These are phyloP conservation scores for Exophiala mesophila DNA, from an alignment of 2,329 filamentous ascomycete genomes.

Conservation along the genomic window DNA sequence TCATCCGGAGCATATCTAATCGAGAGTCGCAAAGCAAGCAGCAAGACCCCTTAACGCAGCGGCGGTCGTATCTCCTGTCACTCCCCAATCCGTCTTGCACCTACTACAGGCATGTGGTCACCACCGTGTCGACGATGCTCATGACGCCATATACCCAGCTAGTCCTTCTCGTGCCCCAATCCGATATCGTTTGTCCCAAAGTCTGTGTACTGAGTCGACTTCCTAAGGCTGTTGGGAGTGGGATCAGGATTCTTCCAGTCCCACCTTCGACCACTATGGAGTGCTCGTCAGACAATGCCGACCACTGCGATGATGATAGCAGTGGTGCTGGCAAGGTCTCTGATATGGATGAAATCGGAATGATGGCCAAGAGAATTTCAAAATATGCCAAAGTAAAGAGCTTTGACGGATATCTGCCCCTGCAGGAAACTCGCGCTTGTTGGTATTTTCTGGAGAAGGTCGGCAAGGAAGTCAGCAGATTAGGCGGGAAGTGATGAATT, in stretches of 20 bases:
- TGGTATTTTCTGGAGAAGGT: constrained; percentile 19
- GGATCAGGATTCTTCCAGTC: constrained; percentile 14
- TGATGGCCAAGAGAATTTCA: constrained; percentile 13
- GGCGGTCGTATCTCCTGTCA: constrained; percentile 16
- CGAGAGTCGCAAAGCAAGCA: constrained; percentile 3
- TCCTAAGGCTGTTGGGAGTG: constrained; percentile 7
- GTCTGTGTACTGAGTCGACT: constrained; percentile 14
- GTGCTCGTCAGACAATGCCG: background rate
- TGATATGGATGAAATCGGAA: constrained; percentile 5
- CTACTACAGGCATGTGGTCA: constrained; percentile 8
- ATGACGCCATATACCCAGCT: constrained; percentile 11
- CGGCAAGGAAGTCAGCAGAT: constrained; percentile 11
- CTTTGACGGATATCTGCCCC: constrained; percentile 18
- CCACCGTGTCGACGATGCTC: constrained; percentile 16
- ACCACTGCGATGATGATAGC: background rate
- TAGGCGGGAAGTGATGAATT: background rate
- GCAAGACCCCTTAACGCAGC: background rate
- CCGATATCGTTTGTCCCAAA: constrained; percentile 10
- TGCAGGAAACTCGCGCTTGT: constrained; percentile 11
- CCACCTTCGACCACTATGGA: constrained; percentile 5
- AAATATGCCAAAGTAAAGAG: constrained; percentile 13
- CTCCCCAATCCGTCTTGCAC: constrained; percentile 5
- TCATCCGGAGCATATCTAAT: background rate
- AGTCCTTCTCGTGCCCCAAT: constrained; percentile 14
- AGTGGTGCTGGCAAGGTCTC: background rate